Evolutionary conservation across 2,329 filamentous ascomycete species (phyloP), one percentile per base, ranked within the genome.

Genomic region (Akanthomyces uredinophilus): DNA sequence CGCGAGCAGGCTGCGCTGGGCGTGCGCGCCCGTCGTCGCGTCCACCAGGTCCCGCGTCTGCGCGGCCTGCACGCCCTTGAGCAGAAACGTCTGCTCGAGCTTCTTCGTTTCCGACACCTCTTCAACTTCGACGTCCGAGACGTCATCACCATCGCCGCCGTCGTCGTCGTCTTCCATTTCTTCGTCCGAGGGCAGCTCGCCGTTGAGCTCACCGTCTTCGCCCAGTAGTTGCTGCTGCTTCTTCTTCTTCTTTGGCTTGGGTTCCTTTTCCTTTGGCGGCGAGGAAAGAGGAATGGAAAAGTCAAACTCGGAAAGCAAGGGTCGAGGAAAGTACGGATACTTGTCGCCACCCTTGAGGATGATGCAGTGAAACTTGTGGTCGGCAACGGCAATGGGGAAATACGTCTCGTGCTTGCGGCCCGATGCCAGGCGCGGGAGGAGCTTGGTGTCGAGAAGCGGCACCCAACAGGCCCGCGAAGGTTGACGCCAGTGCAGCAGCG

Each of bases 361-460:
- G 76, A 99, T 97, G 78, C 96, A 99, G 81, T 98, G 94, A 75
- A 99, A 99, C 70, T 90, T 94, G 70, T 90, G 84, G 69, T 93
- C 87, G 2, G 94, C 92, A 1, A 98, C 93, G 1, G 95, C 95
- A 37, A 99, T 91, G 1, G 95, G 95, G 84, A 93, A 99, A 79
- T 99, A 99, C 0, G 82, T 85, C 76, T 99, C 95, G 66, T 89
- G 84, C 74, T 96, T 97, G 63, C 88, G 87, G 29, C 95, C 95
- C 3, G 86, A 87, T 0, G 91, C 89, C 4, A 97, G 83, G 64
- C 95, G 92, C 1, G 91, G 83, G 13, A 99, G 81, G 43, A 89
- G 85, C 63, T 84, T 91, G 0, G 96, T 99, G 75, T 99, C 94
- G 3, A 99, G 84, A 3, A 99, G 82, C 1, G 95, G 95, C 2